Evolutionary conservation across 176 grass and related monocot species (phyloP).

Genomic region (Calamus simplicifolius): DNA sequence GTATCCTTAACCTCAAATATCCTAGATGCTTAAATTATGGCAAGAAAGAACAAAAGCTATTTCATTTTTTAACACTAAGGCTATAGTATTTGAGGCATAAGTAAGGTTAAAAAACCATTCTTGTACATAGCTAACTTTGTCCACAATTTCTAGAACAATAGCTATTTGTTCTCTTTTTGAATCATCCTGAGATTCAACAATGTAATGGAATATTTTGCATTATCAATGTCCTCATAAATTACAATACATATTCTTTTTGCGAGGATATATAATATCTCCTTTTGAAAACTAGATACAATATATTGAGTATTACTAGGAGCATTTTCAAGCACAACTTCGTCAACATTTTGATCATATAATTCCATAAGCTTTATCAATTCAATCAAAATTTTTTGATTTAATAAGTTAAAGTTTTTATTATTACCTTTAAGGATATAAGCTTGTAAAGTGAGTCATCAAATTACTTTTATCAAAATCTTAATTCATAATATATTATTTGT

Average conservation of each 20-base stretch:
- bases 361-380: background rate
- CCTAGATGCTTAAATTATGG: background rate
- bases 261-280: conserved; percentile 20
- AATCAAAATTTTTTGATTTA: conserved; percentile 8
- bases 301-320: conserved; percentile 3
- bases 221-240: conserved; percentile 16
- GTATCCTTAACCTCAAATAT: background rate
- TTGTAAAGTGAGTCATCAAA: conserved; percentile 1
- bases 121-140: no score
- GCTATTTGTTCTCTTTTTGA: no score
- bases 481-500: background rate
- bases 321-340: background rate
- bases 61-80: no score
- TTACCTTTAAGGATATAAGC: conserved; percentile 12
- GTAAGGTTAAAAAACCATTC: no score
- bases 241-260: background rate
- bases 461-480: background rate
- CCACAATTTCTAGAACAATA: no score
- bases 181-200: no score
- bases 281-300: conserved; percentile 11
- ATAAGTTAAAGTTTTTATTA: background rate
- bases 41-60: no score
- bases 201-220: background rate
- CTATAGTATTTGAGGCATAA: no score
- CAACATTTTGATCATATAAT: conserved; percentile 19